Base-by-base conservation (phyloP, 768 basidiomycete genomes). In the Pisolithus marmoratus region DNA sequence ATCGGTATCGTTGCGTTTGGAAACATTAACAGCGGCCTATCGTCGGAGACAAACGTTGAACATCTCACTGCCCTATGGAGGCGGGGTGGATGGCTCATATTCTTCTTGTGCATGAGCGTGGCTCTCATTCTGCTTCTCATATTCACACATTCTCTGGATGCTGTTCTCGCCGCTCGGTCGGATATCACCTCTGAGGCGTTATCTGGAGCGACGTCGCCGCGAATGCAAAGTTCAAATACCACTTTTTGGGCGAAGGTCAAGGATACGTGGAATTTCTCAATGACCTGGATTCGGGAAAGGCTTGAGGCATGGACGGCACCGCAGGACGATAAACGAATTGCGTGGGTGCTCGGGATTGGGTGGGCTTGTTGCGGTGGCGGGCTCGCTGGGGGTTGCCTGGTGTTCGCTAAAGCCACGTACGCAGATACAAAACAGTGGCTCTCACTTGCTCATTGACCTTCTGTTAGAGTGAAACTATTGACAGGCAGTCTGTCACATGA, bases 311-410 rank as follows among this genome's bases (percentile, higher is more conserved):
- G 88, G 85, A 86, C 85, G 8, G 84, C 80, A 26, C 75, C 84
- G 12, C 87, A 85, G 61, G 87, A 87, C 62, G 94, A 98, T 63
- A 87, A 81, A 58, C 84, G 84, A 49, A 74, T 98, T 38, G 86
- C 87, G 7, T 96, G 93, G 90, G 84, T 89, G 24, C 76, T 94
- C 42, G 94, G 94, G 14, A 91, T 98, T 46, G 86, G 85, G 2
- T 97, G 94, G 95, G 89, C 92, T 2, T 93, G 93, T 55, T 84
- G 84, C 50, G 94, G 94, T 31, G 94, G 94, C 12, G 87, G 91
- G 34, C 73, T 98, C 37, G 91, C 92, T 6, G 95, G 94, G 5
- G 84, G 85, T 38, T 88, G 84, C 67, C 74, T 98, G 52, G 91
- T 98, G 3, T 94, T 97, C 55, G 85, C 85, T 6, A 87, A 70